Base-by-base conservation (phyloP, 1,284 basidiomycete species). In the Melampsora larici-populina region DNA sequence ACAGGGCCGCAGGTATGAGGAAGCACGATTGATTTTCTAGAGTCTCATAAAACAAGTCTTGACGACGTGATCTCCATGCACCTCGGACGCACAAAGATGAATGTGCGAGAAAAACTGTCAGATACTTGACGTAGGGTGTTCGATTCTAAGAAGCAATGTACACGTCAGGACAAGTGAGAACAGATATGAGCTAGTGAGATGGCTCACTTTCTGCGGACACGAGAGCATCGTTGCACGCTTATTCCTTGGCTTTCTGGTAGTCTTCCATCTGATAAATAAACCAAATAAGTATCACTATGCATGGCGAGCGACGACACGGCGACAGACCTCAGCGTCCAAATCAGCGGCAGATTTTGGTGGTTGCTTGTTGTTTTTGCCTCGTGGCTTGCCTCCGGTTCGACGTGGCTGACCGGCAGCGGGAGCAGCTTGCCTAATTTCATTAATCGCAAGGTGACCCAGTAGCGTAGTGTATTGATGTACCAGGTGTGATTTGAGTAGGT, bases 211-310 rank as follows among this genome's bases (percentile, higher is more conserved):
- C 40, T 43, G 40, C 40, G 40, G 11, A 43, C 13, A 43, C 6
- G 13, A 43, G 40, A 13, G 40, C 40, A 1, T 9, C 40, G 1
- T 43, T 13, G 11, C 40, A 13, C 40, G 40, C 40, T 13, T 49
- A 76, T 65, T 76, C 65, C 33, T 76, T 76, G 6, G 74, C 74
- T 31, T 76, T 76, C 43, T 76, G 74, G 48, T 76, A 76, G 46
- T 76, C 74, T 49, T 76, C 74, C 74, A 76, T 76, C 74, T 76
- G 40, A n/a, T 36, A 24, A 31, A n/a, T 40, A 9, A 69, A 26
- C 29, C 31, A 43, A 75, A 18, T 33, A 40, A 36, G 29, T 36
- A 13, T 17, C 18, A 51, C 58, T 33, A 13, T 67, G 36, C 13
- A 48, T n/a, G 8, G 11, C 48, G 18, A 26, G 21, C 58, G 13